phyloP scores from a whole-genome alignment of 2,329 filamentous ascomycete species.

The Aspergillus ruber region DNA sequence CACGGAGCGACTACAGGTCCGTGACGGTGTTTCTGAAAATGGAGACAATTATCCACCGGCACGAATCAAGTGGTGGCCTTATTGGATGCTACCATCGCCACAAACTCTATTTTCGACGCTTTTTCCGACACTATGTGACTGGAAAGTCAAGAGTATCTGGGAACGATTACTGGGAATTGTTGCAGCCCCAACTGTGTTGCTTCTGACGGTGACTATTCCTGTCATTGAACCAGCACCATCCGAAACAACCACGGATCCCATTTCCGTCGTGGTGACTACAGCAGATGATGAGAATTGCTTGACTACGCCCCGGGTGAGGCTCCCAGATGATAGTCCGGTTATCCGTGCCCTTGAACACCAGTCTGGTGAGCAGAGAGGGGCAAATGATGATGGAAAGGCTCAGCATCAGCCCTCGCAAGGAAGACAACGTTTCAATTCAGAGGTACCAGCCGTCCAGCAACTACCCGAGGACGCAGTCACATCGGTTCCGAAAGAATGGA shows the following conservation, averaged over 20 bases:
- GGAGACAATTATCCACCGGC: slow-evolving; percentile 35
- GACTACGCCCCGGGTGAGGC: slow-evolving; percentile 20
- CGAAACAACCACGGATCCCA: slow-evolving; percentile 42
- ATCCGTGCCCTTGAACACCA: slow-evolving; percentile 16
- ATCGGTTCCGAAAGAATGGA: slow-evolving; percentile 58
- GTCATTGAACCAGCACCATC: slow-evolving; percentile 68
- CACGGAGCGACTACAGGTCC: slow-evolving; percentile 22
- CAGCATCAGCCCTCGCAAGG: slow-evolving; percentile 11
- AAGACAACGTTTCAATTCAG: slow-evolving; percentile 31
- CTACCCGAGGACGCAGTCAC: slow-evolving; percentile 14
- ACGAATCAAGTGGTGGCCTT: slow-evolving; percentile 72
- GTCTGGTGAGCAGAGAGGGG: slow-evolving; percentile 3
- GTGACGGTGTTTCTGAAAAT: slow-evolving; percentile 27
- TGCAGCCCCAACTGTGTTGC: slow-evolving; percentile 82
- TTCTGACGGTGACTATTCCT: slow-evolving; percentile 83
- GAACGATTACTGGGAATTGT: slow-evolving; percentile 75
- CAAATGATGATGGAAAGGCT: slow-evolving; percentile 12
- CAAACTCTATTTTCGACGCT: slow-evolving; percentile 65
- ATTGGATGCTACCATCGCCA: slow-evolving; percentile 64
- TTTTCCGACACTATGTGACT: slow-evolving; percentile 80
- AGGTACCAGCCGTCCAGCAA: slow-evolving; percentile 28
- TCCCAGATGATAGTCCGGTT: slow-evolving; percentile 33
- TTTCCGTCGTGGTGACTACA: slow-evolving; percentile 19
- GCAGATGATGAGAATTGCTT: slow-evolving; percentile 11
- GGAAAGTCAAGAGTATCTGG: slow-evolving; percentile 75